phyloP scores from a whole-genome alignment of 306 rosid genomes.

The Senna tora region DNA sequence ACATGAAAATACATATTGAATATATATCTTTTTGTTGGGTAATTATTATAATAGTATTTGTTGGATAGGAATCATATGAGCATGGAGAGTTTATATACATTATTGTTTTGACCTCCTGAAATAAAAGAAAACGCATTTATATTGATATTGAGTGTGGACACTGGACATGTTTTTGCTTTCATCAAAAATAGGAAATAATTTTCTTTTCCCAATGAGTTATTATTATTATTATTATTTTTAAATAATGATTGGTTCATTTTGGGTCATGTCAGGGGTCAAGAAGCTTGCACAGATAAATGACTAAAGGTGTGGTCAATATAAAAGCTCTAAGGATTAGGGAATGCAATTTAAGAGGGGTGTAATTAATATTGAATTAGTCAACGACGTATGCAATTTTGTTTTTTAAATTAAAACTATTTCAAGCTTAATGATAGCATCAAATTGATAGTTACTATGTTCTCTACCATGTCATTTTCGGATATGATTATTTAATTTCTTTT shows the following conservation, averaged over 20 bases:
- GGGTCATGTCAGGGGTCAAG: background rate
- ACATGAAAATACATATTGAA: too few species aligned
- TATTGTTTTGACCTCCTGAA: background rate
- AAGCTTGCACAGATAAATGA: constrained; percentile 20
- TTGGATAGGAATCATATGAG: constrained; percentile 8
- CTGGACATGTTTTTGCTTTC: constrained; percentile 5
- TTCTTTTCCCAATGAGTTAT: background rate
- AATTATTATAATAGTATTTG: constrained; percentile 5
- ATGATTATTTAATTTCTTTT: constrained; percentile 1
- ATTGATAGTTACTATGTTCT: constrained; percentile 21
- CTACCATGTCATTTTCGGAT: constrained; percentile 4
- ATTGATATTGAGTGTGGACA: too few species aligned
- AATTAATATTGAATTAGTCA: constrained; percentile 30
- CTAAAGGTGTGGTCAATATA: constrained; percentile 8
- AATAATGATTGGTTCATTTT: background rate
- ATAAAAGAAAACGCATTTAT: background rate
- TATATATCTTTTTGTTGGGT: too few species aligned
- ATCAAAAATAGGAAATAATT: background rate
- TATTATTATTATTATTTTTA: background rate
- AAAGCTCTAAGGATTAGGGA: constrained; percentile 8
- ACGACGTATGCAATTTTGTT: constrained; percentile 24
- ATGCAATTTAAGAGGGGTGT: background rate
- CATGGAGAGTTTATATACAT: constrained; percentile 4
- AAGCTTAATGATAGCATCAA: constrained; percentile 14
- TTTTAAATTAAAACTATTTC: constrained; percentile 17